phyloP scores from a whole-genome alignment of 1,284 basidiomycete genomes.

The Boletellus deceptivus region DNA sequence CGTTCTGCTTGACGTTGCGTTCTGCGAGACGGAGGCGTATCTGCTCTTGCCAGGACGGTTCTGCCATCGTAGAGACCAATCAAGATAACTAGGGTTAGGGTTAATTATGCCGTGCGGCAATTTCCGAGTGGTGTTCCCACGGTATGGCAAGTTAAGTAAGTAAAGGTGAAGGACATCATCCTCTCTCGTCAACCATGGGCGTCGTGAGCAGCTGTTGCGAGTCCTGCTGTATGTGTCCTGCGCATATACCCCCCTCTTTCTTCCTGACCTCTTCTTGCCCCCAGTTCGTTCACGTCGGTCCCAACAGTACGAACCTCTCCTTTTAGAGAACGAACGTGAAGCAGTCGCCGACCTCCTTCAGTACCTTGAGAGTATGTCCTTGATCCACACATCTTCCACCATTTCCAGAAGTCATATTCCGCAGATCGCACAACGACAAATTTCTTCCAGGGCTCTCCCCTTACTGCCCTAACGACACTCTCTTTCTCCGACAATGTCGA shows the following conservation, averaged over 20 bases:
- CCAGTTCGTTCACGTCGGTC: slow-evolving; percentile 75
- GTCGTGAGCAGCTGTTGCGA: slow-evolving; percentile 72
- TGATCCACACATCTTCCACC: slow-evolving; percentile 2
- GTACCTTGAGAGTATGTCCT: slow-evolving; percentile 86
- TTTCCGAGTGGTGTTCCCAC: slow-evolving; percentile 22
- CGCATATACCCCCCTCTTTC: slow-evolving; percentile 12
- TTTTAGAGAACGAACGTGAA: slow-evolving; percentile 97
- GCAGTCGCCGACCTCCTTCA: slow-evolving; percentile 97
- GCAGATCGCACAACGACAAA: slow-evolving; percentile 93
- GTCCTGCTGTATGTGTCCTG: slow-evolving; percentile 61
- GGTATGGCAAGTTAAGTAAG: neutral
- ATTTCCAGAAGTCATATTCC: slow-evolving; percentile 11
- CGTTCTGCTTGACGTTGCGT: slow-evolving; percentile 70
- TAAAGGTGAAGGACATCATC: slow-evolving; percentile 1
- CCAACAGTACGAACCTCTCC: slow-evolving; percentile 88
- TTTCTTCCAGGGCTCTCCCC: slow-evolving; percentile 92
- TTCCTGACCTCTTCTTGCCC: slow-evolving; percentile 7
- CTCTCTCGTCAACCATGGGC: slow-evolving; percentile 40
- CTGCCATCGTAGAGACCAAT: slow-evolving; percentile 53
- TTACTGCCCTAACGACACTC: slow-evolving; percentile 92
- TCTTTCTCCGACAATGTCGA: slow-evolving; percentile 99
- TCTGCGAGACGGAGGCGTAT: slow-evolving; percentile 75
- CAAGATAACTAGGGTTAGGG: slow-evolving; percentile 27
- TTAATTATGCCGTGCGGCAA: slow-evolving; percentile 20
- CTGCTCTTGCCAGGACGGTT: slow-evolving; percentile 78